Percentiles rank a stretch among this genome's conserved stretches.
Evolutionary conservation across 2,329 filamentous ascomycete genomes (phyloP).

Genomic region (Stromatinia cepivora): DNA sequence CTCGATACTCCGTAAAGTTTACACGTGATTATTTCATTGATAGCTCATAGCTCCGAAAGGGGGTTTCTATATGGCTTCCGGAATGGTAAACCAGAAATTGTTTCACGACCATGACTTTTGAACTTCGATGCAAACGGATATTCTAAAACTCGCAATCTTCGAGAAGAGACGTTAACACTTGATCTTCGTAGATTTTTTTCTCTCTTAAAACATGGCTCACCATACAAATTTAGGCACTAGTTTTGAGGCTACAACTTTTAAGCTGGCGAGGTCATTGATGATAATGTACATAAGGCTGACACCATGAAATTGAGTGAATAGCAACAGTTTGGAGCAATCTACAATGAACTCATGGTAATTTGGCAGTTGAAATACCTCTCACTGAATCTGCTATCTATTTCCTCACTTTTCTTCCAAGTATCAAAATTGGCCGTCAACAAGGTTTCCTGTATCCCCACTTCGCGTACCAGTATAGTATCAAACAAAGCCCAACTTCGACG

Average conservation of each 20-base stretch:
- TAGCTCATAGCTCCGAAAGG: constrained; percentile 14
- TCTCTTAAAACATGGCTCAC: constrained; percentile 12
- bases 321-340: constrained; percentile 4
- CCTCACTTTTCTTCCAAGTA: background rate
- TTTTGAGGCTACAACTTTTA: constrained; percentile 20
- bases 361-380: background rate
- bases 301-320: constrained; percentile 18
- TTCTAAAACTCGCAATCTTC: background rate
- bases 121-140: constrained; percentile 16
- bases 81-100: constrained; percentile 10
- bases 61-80: constrained; percentile 6
- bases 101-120: background rate
- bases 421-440: background rate
- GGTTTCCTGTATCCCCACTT: constrained; percentile 23
- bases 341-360: constrained; percentile 10
- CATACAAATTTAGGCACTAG: constrained; percentile 4
- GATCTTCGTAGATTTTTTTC: constrained; percentile 13
- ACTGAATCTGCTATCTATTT: background rate
- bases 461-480: constrained; percentile 24
- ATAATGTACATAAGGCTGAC: constrained; percentile 23
- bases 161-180: constrained; percentile 1
- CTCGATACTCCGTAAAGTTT: background rate
- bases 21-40: constrained; percentile 2
- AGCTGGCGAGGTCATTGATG: constrained; percentile 16
- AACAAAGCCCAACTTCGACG: constrained; percentile 31